phyloP scores from a whole-genome alignment of 129 eudicot genomes.

The Saussurea involucrata region DNA sequence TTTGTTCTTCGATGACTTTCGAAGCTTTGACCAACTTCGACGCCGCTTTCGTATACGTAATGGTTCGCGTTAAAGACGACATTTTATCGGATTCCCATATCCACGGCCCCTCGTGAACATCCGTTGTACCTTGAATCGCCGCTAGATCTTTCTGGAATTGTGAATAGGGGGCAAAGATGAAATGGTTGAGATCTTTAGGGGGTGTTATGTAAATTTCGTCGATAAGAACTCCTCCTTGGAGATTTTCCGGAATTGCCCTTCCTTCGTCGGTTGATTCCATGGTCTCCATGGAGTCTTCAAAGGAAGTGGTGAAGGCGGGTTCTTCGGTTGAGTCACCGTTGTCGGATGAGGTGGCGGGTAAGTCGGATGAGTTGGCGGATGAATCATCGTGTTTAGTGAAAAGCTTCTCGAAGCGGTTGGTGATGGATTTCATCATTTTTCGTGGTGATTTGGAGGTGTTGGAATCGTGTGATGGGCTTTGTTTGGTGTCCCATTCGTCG shows the following conservation, averaged over 20 bases:
- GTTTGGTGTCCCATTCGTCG: slow-evolving; percentile 32
- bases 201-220: slow-evolving; percentile 57
- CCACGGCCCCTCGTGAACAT: slow-evolving; percentile 82
- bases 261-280: slow-evolving; percentile 47
- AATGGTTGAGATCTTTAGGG: slow-evolving; percentile 64
- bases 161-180: slow-evolving; percentile 64
- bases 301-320: slow-evolving; percentile 27
- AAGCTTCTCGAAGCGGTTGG: slow-evolving; percentile 61
- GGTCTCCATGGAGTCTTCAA: slow-evolving; percentile 60
- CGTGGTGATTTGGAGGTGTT: slow-evolving; percentile 29
- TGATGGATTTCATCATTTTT: slow-evolving; percentile 53
- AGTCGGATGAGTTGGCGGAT: slow-evolving; percentile 45
- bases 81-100: slow-evolving; percentile 46
- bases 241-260: slow-evolving; percentile 60
- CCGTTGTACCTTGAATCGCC: slow-evolving; percentile 60
- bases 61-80: slow-evolving; percentile 47
- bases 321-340: slow-evolving; percentile 55
- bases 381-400: slow-evolving; percentile 54
- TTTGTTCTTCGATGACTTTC: slow-evolving; percentile 84
- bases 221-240: slow-evolving; percentile 72
- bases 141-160: slow-evolving; percentile 55
- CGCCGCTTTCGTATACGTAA: slow-evolving; percentile 69
- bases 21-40: slow-evolving; percentile 73
- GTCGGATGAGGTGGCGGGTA: slow-evolving; percentile 56
- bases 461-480: slow-evolving; percentile 21